Conservation (phyloP, 495 filamentous ascomycete species). For the Lentithecium fluviatile region DNA sequence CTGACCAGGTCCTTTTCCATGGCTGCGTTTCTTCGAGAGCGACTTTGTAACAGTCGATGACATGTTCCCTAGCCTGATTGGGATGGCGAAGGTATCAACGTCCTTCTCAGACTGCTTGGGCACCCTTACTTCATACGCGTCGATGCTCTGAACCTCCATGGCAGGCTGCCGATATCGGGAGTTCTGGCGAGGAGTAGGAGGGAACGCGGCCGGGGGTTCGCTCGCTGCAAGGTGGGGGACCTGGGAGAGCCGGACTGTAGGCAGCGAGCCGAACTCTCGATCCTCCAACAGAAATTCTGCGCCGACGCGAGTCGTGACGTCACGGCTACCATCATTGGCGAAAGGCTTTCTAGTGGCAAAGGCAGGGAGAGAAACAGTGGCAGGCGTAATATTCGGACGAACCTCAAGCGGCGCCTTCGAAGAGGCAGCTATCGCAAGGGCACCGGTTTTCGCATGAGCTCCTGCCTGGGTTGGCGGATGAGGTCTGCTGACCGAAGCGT, state of each 20-base stretch:
- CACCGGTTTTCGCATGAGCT: constrained; percentile 7
- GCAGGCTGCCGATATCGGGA: constrained; percentile 5
- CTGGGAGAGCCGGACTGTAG: constrained; percentile 36
- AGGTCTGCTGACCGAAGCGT: constrained; percentile 23
- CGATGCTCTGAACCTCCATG: constrained; percentile 8
- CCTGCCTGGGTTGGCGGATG: constrained; percentile 14
- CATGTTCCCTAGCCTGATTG: neutral
- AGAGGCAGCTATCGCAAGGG: constrained; percentile 30
- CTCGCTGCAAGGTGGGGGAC: constrained; percentile 32
- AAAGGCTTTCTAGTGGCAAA: constrained; percentile 22
- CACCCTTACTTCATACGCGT: neutral
- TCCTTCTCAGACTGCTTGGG: neutral
- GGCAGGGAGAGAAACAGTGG: constrained; percentile 42
- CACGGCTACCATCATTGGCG: constrained; percentile 36
- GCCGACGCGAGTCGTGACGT: constrained; percentile 35
- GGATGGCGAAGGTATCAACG: neutral
- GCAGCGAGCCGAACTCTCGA: constrained; percentile 44
- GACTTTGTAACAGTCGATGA: neutral
- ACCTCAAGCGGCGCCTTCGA: constrained; percentile 38
- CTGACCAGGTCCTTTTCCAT: neutral
- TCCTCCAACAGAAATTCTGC: constrained; percentile 43
- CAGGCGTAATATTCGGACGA: constrained; percentile 9
- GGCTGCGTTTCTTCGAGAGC: neutral
- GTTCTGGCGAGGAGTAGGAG: constrained; percentile 10
- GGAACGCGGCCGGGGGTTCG: constrained; percentile 12